These are phyloP conservation scores for Tetrapisispora arboricola DNA, from an alignment of 805 yeast species.

Conservation along the genomic window DNA sequence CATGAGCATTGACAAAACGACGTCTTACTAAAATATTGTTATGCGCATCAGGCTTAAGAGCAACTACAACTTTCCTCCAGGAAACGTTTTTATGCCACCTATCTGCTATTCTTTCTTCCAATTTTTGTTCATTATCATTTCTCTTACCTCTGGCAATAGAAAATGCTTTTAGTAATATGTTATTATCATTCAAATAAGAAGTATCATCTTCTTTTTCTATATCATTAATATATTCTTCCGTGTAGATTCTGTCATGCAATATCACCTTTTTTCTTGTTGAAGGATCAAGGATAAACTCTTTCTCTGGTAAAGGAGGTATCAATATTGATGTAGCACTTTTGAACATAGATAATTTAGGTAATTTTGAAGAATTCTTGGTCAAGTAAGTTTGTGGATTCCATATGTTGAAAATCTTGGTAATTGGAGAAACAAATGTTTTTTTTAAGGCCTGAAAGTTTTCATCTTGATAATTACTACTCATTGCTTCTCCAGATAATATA, in stretches of 20 bases:
- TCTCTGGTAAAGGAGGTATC: constrained; percentile 61
- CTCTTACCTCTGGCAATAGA: constrained; percentile 29
- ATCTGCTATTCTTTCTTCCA: constrained; percentile 80
- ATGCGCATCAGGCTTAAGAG: constrained; percentile 86
- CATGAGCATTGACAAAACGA: constrained; percentile 76
- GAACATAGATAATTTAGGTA: constrained; percentile 60
- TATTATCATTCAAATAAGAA: constrained; percentile 13
- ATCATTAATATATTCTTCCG: constrained; percentile 39
- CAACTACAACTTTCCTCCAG: constrained; percentile 89
- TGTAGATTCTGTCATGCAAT: constrained; percentile 59
- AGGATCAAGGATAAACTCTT: constrained; percentile 55
- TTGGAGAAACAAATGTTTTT: constrained; percentile 30
- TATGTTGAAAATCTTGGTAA: constrained; percentile 36
- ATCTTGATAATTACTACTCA: neutral
- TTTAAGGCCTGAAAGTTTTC: constrained; percentile 10
- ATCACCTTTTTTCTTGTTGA: constrained; percentile 45
- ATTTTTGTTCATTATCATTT: constrained; percentile 53
- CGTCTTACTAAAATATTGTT: constrained; percentile 86
- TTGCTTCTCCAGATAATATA: neutral
- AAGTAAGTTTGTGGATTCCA: constrained; percentile 28
- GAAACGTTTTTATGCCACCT: constrained; percentile 74
- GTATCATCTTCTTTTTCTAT: constrained; percentile 8
- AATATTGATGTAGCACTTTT: constrained; percentile 60
- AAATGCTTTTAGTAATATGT: constrained; percentile 29
- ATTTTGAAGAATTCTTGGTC: constrained; percentile 14